phyloP scores from a whole-genome alignment of 2,329 filamentous ascomycete species.

The Paracorniculantispora psalliotae region DNA sequence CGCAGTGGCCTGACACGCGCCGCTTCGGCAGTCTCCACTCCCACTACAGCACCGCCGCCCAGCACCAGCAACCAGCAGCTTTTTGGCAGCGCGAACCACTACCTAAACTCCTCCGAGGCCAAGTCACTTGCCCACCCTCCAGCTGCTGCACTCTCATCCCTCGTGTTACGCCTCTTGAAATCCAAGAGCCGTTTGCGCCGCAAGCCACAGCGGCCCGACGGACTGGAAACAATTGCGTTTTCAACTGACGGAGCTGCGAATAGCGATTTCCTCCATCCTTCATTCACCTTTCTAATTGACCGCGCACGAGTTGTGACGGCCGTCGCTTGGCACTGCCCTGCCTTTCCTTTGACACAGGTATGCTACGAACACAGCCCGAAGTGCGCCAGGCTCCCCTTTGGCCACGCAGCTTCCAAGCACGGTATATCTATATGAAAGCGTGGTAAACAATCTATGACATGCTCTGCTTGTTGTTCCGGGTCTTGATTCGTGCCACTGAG shows the following conservation, averaged over 20 bases:
- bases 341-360: not conserved
- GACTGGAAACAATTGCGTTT: not conserved
- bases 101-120: not conserved
- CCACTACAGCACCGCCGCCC: not conserved
- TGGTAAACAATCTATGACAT: not conserved
- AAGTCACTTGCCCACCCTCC: not conserved
- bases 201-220: not conserved
- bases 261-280: not conserved
- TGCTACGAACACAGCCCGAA: not conserved
- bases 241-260: not conserved
- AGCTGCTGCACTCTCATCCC: constrained; percentile 6
- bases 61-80: not conserved
- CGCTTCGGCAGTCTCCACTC: too few relatives aligned
- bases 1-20: too few relatives aligned
- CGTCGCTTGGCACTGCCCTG: not conserved
- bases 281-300: not conserved
- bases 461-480: not conserved
- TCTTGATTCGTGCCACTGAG: not conserved
- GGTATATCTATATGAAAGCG: not conserved
- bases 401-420: not conserved
- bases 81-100: too few relatives aligned
- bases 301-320: not conserved
- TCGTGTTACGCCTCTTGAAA: constrained; percentile 5
- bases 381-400: not conserved
- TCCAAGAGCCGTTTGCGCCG: constrained; percentile 7